Base-by-base conservation (phyloP, 2,329 filamentous ascomycete species). In the Samsoniella hepiali region DNA sequence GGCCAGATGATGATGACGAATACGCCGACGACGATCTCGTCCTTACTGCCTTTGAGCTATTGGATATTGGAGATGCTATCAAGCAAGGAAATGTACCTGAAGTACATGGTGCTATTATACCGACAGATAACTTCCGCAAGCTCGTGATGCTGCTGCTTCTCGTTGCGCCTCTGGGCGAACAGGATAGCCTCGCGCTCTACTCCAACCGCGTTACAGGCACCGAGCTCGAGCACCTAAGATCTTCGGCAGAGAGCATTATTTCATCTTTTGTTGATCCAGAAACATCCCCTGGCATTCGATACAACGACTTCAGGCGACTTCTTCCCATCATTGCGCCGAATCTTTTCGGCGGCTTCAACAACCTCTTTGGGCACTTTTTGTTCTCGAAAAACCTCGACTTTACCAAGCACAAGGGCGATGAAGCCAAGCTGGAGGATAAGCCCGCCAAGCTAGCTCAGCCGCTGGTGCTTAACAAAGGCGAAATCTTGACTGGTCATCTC, bases 311-410 rank as follows among this genome's bases (percentile, higher is more conserved):
- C 75, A 82, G 83, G 70, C 76, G 77, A 6, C 80, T 88, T 38
- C 77, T 90, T 62, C 82, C 85, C 10, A 76, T 80, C 38, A 83
- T 83, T 53, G 81, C 89, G 59, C 88, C 89, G 1, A 86, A 85
- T 68, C 75, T 93, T 1, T 91, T 93, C 70, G 78, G 83, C 60
- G 87, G 88, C 0, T 82, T 92, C 66, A 86, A 84, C 66, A 81
- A 86, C 1, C 76, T 93, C 1, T 92, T 91, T 71, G 88, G 91
- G 67, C 87, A 88, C 71, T 91, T 93, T 68, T 80, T 92, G 32
- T 93, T 91, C 69, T 89, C 88, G 32, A 89, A 88, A 69, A 88
- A 88, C 67, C 78, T 91, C 29, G 86, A 91, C 68, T 83, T 91
- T 59, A 85, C 84, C 3, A 86, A 83, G 70, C 79, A 76, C 53